These are phyloP conservation scores for Cardamine chenopodiifolia DNA, from an alignment of 345 rosid species.

Conservation along the genomic window DNA sequence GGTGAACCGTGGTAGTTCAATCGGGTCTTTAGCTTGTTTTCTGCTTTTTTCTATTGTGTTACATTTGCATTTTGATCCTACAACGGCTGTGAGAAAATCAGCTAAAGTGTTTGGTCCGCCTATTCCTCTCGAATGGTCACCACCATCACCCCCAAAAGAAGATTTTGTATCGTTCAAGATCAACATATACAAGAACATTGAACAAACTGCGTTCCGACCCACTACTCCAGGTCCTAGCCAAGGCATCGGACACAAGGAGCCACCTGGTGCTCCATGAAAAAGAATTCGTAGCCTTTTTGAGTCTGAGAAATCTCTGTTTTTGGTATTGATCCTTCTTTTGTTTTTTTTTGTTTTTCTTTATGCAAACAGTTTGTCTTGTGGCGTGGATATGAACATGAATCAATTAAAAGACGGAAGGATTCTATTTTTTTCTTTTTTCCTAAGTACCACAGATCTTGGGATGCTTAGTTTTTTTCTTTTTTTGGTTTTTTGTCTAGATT, in stretches of 20 bases:
- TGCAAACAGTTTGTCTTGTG: not conserved
- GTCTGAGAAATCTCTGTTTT: not conserved
- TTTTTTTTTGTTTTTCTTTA: conserved; percentile 11
- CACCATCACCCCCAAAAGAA: conserved; percentile 30
- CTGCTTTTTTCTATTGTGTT: conserved; percentile 28
- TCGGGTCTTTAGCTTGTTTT: not conserved
- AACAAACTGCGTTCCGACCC: conserved; percentile 40
- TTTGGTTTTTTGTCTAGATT: too few species aligned
- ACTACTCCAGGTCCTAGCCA: conserved; percentile 43
- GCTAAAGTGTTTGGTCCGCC: conserved; percentile 23
- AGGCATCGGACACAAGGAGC: conserved; percentile 39
- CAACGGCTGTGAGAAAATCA: conserved; percentile 6
- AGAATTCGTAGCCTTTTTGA: not conserved
- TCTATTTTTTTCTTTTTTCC: not conserved
- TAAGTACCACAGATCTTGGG: not conserved
- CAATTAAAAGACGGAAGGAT: not conserved
- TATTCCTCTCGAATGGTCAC: conserved; percentile 4
- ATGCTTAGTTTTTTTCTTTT: not conserved
- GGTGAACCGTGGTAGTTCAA: conserved; percentile 30
- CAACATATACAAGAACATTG: conserved; percentile 40
- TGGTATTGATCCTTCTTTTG: conserved; percentile 13
- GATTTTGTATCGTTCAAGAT: conserved; percentile 30
- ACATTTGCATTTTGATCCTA: conserved; percentile 23
- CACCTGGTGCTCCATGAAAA: conserved; percentile 33
- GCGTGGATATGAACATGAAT: conserved; percentile 1